These are phyloP conservation scores for Citrus trifoliata DNA, from an alignment of 345 rosid species.

Conservation along the genomic window DNA sequence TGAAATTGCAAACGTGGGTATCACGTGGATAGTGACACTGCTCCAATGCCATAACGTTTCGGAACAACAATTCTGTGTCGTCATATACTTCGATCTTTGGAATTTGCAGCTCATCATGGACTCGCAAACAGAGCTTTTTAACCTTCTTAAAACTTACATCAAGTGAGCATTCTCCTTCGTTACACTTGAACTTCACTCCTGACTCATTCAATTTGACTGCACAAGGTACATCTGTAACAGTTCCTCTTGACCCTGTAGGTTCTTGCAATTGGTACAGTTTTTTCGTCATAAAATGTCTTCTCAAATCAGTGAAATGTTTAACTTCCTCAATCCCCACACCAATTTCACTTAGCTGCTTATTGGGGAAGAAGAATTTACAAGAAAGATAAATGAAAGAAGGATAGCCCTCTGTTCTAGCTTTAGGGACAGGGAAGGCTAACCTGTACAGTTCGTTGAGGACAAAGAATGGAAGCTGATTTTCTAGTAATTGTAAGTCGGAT, in stretches of 20 bases:
- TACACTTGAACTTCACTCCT: not conserved
- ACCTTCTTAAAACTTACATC: not conserved
- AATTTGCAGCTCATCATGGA: not conserved
- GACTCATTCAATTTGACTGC: not conserved
- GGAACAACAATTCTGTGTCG: not conserved
- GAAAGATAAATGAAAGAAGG: not conserved
- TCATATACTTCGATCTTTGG: not conserved
- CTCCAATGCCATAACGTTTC: slow-evolving; percentile 18
- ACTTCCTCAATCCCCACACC: no score
- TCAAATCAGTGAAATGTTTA: slow-evolving; percentile 8
- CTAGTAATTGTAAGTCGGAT: slow-evolving; percentile 9
- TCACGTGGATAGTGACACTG: slow-evolving; percentile 3
- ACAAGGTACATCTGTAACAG: not conserved
- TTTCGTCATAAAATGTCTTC: not conserved
- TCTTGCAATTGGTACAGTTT: not conserved
- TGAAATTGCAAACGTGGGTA: not conserved
- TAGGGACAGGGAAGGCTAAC: not conserved
- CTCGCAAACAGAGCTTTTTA: no score
- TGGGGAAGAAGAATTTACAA: not conserved
- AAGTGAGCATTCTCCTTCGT: not conserved
- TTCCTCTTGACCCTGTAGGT: not conserved
- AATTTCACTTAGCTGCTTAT: not conserved
- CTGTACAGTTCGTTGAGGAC: not conserved
- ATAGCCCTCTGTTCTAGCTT: not conserved
- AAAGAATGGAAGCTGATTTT: slow-evolving; percentile 16